These are phyloP conservation scores for Cadophora luteo-olivacea DNA, from an alignment of 2,329 filamentous ascomycete genomes.

Conservation along the genomic window DNA sequence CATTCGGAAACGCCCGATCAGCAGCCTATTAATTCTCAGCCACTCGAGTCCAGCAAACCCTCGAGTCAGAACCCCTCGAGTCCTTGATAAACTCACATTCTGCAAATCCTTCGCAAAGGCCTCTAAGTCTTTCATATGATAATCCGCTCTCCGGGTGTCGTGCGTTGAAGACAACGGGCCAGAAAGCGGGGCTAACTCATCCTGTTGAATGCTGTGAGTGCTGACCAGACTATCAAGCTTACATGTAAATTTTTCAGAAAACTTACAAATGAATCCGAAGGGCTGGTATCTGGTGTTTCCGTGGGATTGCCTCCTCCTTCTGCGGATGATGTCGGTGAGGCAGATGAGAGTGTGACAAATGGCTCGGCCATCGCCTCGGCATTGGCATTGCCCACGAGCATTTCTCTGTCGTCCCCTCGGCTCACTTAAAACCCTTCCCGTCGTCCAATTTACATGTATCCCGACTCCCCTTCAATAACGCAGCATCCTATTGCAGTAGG, in stretches of 20 bases:
- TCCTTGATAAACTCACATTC: slow-evolving; percentile 6
- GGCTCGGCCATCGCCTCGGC: slow-evolving; percentile 14
- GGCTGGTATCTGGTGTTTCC: slow-evolving; percentile 18
- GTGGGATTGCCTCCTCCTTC: slow-evolving; percentile 12
- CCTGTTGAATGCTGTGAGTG: slow-evolving; percentile 6
- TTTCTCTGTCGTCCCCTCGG: background rate
- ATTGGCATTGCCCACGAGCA: background rate
- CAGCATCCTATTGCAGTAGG: too few relatives aligned
- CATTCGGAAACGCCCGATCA: slow-evolving; percentile 35
- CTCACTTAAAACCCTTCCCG: background rate
- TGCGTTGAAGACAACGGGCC: slow-evolving; percentile 19
- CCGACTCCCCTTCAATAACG: background rate
- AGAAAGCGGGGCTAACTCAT: slow-evolving; percentile 23
- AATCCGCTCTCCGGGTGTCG: slow-evolving; percentile 23
- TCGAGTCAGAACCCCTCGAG: background rate
- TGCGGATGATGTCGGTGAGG: slow-evolving; percentile 6
- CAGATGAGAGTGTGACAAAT: slow-evolving; percentile 19
- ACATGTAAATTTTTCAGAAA: background rate
- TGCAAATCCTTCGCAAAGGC: slow-evolving; percentile 24
- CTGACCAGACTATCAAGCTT: background rate
- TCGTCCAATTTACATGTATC: background rate
- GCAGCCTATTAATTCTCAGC: slow-evolving; percentile 31
- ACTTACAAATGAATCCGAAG: slow-evolving; percentile 23
- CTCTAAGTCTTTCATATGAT: slow-evolving; percentile 26
- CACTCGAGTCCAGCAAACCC: too few relatives aligned